phyloP scores from a whole-genome alignment of 495 filamentous ascomycete genomes.

The Aspergillus baeticus region DNA sequence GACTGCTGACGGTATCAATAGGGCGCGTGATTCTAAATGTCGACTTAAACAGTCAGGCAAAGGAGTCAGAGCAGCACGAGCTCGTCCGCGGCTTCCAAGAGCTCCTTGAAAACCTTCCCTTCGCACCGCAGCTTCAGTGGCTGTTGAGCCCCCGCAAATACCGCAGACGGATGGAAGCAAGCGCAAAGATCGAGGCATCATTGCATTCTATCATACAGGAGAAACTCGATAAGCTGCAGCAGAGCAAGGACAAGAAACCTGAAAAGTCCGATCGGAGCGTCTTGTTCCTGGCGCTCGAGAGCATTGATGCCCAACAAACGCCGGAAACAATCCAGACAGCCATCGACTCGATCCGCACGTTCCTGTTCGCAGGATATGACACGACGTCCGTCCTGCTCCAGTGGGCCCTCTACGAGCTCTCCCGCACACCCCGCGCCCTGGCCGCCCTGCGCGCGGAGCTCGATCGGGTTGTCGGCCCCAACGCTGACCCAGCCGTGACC shows the following conservation, averaged over 20 bases:
- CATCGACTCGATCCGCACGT: constrained; percentile 28
- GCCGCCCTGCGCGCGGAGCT: constrained; percentile 42
- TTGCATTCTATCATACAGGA: neutral
- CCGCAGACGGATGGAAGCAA: neutral
- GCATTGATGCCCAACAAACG: neutral
- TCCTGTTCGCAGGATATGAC: constrained; percentile 37
- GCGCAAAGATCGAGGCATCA: neutral
- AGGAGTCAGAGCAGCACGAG: neutral
- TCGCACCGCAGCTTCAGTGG: neutral
- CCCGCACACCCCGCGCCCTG: constrained; percentile 39
- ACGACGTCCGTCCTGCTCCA: constrained; percentile 38
- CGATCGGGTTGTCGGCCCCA: constrained; percentile 33
- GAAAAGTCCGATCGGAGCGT: too few relatives aligned
- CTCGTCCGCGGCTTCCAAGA: neutral
- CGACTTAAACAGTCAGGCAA: neutral
- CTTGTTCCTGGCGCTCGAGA: too few relatives aligned
- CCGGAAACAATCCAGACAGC: constrained; percentile 5
- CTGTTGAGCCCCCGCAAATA: neutral
- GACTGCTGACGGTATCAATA: neutral
- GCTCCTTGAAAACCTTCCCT: neutral
- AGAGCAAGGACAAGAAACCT: too few relatives aligned
- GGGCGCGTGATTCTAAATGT: neutral
- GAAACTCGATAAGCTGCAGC: too few relatives aligned
- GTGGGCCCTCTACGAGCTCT: constrained; percentile 48
- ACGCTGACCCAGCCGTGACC: constrained; percentile 16